phyloP scores from a whole-genome alignment of 2,329 filamentous ascomycete species.

The Alternaria conjuncta region DNA sequence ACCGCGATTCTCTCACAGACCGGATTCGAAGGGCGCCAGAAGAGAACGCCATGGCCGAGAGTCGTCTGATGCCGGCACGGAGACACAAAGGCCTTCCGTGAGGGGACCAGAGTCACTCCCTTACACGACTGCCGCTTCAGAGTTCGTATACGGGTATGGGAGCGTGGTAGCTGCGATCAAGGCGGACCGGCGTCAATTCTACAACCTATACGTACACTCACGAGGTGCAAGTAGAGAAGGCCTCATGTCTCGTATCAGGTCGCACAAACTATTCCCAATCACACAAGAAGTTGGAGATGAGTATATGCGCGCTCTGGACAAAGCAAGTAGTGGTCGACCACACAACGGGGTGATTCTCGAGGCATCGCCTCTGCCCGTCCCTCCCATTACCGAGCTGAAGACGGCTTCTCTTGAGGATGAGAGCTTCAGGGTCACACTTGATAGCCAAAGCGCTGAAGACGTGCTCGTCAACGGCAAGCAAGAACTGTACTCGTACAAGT shows the following conservation, averaged over 20 bases:
- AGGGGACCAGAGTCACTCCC: conserved; percentile 56
- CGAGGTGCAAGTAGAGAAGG: conserved; percentile 27
- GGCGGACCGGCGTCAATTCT: conserved; percentile 72
- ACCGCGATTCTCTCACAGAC: conserved; percentile 2
- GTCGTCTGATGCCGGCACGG: not conserved
- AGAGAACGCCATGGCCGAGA: conserved; percentile 2
- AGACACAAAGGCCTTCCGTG: not conserved
- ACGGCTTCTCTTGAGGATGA: conserved; percentile 51
- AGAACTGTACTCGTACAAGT: conserved; percentile 56
- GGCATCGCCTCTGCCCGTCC: conserved; percentile 78
- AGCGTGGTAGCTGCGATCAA: conserved; percentile 81
- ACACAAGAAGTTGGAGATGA: conserved; percentile 63
- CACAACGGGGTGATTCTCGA: conserved; percentile 93
- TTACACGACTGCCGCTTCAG: conserved; percentile 84
- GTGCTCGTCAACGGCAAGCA: conserved; percentile 72
- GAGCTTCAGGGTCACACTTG: conserved; percentile 52
- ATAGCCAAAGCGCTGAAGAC: conserved; percentile 77
- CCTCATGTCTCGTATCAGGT: conserved; percentile 27
- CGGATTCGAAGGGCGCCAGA: conserved; percentile 7
- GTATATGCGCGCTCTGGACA: conserved; percentile 75
- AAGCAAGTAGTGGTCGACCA: conserved; percentile 80
- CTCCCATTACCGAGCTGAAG: conserved; percentile 68
- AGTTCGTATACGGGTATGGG: conserved; percentile 87
- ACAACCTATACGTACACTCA: conserved; percentile 76
- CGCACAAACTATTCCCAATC: conserved; percentile 26